phyloP scores from a whole-genome alignment of 2,329 filamentous ascomycete genomes.

The Drechslera avenae region DNA sequence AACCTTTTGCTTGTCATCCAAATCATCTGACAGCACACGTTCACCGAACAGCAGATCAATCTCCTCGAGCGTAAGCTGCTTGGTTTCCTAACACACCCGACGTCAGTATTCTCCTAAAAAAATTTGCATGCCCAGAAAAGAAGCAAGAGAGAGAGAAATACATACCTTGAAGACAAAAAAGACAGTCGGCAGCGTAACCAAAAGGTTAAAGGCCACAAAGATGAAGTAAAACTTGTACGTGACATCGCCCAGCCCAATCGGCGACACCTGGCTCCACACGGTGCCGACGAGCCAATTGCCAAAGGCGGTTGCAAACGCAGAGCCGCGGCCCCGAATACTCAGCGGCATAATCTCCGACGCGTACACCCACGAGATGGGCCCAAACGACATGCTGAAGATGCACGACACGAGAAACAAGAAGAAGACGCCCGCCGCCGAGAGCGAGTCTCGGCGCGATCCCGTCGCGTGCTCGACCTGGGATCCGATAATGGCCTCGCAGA shows the following conservation, averaged over 20 bases:
- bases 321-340: constrained; percentile 65
- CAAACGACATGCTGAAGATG: constrained; percentile 44
- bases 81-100: constrained; percentile 41
- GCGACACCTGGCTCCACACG: constrained; percentile 64
- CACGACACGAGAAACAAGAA: constrained; percentile 63
- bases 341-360: constrained; percentile 68
- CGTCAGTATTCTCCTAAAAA: neutral
- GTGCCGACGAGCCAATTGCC: constrained; percentile 66
- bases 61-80: constrained; percentile 59
- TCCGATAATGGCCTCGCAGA: constrained; percentile 64
- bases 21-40: constrained; percentile 53
- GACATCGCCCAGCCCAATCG: constrained; percentile 56
- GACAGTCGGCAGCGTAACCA: constrained; percentile 54
- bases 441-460: constrained; percentile 43
- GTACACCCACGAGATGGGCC: constrained; percentile 63
- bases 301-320: constrained; percentile 62
- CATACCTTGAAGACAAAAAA: constrained; percentile 56
- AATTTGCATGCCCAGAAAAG: neutral
- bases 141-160: neutral
- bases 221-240: constrained; percentile 64
- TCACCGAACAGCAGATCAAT: constrained; percentile 64
- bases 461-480: constrained; percentile 39
- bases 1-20: constrained; percentile 39
- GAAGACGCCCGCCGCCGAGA: constrained; percentile 66
- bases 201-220: constrained; percentile 59